Evolutionary conservation across 2,329 filamentous ascomycete genomes (phyloP), one percentile per base, ranked within the genome.

Genomic region (Arthrobotrys conoides): DNA sequence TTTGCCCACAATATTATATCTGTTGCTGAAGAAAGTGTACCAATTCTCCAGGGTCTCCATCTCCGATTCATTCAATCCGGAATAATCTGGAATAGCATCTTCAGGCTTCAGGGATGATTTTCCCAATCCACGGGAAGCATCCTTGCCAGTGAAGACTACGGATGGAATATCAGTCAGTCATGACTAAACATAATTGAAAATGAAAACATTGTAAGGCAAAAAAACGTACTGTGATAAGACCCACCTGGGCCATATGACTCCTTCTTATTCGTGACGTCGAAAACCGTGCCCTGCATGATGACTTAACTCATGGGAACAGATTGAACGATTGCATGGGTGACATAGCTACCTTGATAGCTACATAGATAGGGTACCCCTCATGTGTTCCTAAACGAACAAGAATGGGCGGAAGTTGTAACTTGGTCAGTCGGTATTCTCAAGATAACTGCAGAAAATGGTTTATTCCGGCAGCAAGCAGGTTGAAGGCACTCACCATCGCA

Each of bases 81-180:
- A 87, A 92, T 93, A 98, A 64, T 97, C 91, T 1, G 96, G 87
- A 36, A 87, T 87, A 80, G 93, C 95, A 81, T 98, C 94, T 82
- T 96, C 93, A 4, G 88, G 85, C 84, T 97, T 96, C 63, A 94
- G 90, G 6, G 94, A 97, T 0, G 93, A 96, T 84, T 91, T 91
- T 10, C 90, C 96, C 1, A 99, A 89, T 5, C 94, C 96, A 79
- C 93, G 90, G n/a, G 96, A 98, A 27, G 96, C 92, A 83, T 99
- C 96, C 83, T 97, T 97, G 79, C 96, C 96, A 1, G 93, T 92
- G 83, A 99, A 99, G 20, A 97, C 96, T 99, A 81, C n/a, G 49
- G 27, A n/a, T 53, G 33, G 10, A 36, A 1, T 12, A 36, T 8
- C 18, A 20, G 38, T 64, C 24, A 59, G 46, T 48, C 33, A 53